Base-by-base conservation (phyloP, 2,329 filamentous ascomycete genomes). In the Alternaria triticina region DNA sequence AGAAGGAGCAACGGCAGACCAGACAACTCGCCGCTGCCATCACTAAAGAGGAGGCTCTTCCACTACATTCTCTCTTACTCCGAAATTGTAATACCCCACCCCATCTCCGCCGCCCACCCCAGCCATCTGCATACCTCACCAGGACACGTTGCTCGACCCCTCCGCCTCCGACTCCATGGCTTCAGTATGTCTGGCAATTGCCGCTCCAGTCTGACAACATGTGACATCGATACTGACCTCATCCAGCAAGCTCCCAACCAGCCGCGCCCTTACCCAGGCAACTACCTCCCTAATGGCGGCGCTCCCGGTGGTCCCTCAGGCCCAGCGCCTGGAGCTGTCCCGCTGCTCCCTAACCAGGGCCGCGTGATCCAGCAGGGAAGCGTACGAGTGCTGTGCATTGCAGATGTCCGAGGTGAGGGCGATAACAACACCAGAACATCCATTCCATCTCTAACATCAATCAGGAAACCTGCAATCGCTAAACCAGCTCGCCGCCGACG, bases 401-500 rank as follows among this genome's bases (percentile, higher is more conserved):
- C 84, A 57, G 84, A 86, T 67, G 83, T 86, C 54, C 77, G 84
- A 83, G 84, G 83, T 85, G 74, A 58, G 79, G 54, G 54, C 12
- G 33, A 15, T 2, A 12, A 3, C 40, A 20, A 4, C 0, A 7
- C 11, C 15, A 1, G 20, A 15, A 8, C 4, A 3, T 20, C 9
- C 9, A 5, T 8, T 6, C 4, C 2, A n/a, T 9, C n/a, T 45
- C 69, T 74, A 57, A 74, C 58, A 6, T 6, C 13, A 45, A 58
- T n/a, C 72, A 99, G 96, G 96, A 82, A 97, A 98, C 81, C 86
- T 99, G 72, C 90, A 91, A 83, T 97, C 96, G 70, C 86, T 99
- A 76, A 99, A 99, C 83, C 94, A 98, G 66, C 90, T 99, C 66
- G 96, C 96, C 69, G 96, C 93, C 82, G 92, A 96, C 79, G 95